phyloP scores from a whole-genome alignment of 257 asterid genomes.

The Salvia splendens region DNA sequence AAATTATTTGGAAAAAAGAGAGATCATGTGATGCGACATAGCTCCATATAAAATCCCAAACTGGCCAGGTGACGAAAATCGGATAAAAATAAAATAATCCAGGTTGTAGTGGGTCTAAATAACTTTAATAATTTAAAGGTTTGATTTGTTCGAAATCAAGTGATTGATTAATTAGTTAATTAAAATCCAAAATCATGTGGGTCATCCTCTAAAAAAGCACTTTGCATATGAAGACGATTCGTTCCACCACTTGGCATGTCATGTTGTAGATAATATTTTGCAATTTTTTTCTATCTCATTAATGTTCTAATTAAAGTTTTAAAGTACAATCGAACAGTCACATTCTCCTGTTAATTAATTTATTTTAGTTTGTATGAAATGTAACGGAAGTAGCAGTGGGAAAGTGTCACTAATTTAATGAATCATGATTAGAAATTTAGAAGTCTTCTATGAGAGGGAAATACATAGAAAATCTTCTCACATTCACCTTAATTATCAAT shows the following conservation, averaged over 20 bases:
- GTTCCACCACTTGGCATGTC: constrained; percentile 27
- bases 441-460: background rate
- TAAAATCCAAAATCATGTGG: constrained; percentile 27
- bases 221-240: constrained; percentile 27
- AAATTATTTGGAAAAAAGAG: background rate
- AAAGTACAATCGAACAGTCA: background rate
- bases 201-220: background rate
- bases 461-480: constrained; percentile 20
- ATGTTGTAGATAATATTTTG: background rate
- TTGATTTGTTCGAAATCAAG: constrained; percentile 11
- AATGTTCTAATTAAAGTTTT: background rate
- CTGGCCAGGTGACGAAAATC: background rate
- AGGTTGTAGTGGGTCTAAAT: constrained; percentile 27
- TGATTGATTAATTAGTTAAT: constrained; percentile 31
- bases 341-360: background rate
- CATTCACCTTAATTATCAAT: constrained; percentile 28
- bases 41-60: background rate
- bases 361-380: background rate
- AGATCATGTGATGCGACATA: background rate
- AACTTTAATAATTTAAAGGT: constrained; percentile 28
- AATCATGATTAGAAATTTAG: background rate
- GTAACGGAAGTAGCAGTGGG: constrained; percentile 15
- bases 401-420: background rate
- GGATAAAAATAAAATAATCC: background rate
- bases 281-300: background rate